These are phyloP conservation scores for Kodamaea arcana DNA, from an alignment of 1,139 yeast genomes.

Conservation along the genomic window DNA sequence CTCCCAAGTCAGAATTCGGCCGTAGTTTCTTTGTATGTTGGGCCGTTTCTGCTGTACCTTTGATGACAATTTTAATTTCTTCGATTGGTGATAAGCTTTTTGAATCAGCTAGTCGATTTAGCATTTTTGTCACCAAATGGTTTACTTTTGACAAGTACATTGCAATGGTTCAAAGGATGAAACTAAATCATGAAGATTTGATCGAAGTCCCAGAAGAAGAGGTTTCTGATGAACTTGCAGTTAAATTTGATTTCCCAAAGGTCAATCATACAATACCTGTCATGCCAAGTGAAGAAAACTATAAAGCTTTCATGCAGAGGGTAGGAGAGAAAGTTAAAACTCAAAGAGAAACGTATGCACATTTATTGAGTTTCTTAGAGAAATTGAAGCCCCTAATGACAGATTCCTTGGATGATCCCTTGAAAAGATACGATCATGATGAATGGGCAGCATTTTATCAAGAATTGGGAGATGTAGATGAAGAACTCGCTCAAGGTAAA, in stretches of 20 bases:
- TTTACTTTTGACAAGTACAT: slow-evolving; percentile 4
- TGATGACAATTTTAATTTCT: slow-evolving; percentile 79
- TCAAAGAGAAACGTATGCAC: slow-evolving; percentile 11
- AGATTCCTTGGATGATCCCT: slow-evolving; percentile 31
- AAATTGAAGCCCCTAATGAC: slow-evolving; percentile 25
- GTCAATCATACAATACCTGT: neutral
- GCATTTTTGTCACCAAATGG: slow-evolving; percentile 12
- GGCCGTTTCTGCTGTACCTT: slow-evolving; percentile 79
- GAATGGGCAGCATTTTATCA: slow-evolving; percentile 29
- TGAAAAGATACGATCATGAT: slow-evolving; percentile 27
- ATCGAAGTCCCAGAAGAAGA: slow-evolving; percentile 17
- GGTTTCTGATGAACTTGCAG: neutral
- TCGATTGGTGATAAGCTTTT: slow-evolving; percentile 64
- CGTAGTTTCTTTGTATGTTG: slow-evolving; percentile 70
- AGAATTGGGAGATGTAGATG: slow-evolving; percentile 10
- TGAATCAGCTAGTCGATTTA: slow-evolving; percentile 20
- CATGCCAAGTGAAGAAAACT: slow-evolving; percentile 4
- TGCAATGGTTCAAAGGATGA: slow-evolving; percentile 5
- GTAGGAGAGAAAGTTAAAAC: slow-evolving; percentile 3
- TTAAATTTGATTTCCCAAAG: neutral
- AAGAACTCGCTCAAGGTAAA: neutral
- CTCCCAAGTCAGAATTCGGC: slow-evolving; percentile 62
- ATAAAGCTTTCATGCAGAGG: slow-evolving; percentile 5
- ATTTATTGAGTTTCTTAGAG: slow-evolving; percentile 18
- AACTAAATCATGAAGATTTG: slow-evolving; percentile 7